These are phyloP conservation scores for Lactifluus pinguis DNA, from an alignment of 768 basidiomycete genomes.

Conservation along the genomic window DNA sequence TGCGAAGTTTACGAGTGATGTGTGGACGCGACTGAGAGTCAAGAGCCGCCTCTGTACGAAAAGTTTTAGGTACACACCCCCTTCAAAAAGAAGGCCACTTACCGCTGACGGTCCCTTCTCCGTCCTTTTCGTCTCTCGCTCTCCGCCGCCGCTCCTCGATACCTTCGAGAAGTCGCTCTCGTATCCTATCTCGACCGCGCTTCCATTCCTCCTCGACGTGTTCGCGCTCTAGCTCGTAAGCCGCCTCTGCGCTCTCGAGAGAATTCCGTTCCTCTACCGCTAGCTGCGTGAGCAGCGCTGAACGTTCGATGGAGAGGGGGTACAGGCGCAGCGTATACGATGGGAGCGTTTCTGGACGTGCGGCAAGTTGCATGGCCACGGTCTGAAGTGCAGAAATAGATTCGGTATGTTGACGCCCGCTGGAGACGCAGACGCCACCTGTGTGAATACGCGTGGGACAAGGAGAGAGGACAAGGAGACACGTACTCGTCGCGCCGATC, in stretches of 20 bases:
- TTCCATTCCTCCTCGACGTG: slow-evolving; percentile 78
- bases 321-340: slow-evolving; percentile 66
- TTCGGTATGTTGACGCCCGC: slow-evolving; percentile 55
- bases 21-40: slow-evolving; percentile 73
- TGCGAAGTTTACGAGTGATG: slow-evolving; percentile 76
- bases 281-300: slow-evolving; percentile 59
- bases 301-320: slow-evolving; percentile 67
- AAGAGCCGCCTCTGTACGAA: slow-evolving; percentile 51
- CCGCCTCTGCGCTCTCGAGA: slow-evolving; percentile 55
- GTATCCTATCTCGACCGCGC: slow-evolving; percentile 62
- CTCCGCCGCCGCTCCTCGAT: slow-evolving; percentile 73
- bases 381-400: slow-evolving; percentile 51
- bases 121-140: slow-evolving; percentile 83
- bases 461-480: slow-evolving; percentile 1
- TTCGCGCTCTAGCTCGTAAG: slow-evolving; percentile 71
- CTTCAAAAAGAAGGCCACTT: slow-evolving; percentile 21
- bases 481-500: slow-evolving; percentile 72
- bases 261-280: slow-evolving; percentile 59
- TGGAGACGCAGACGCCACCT: slow-evolving; percentile 22
- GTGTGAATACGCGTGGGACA: slow-evolving; percentile 8
- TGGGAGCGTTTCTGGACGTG: slow-evolving; percentile 55
- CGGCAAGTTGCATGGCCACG: slow-evolving; percentile 52
- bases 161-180: slow-evolving; percentile 72
- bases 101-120: slow-evolving; percentile 73
- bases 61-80: not conserved